A percentile compares a stretch with the other conserved stretches of the same genome.
These are phyloP conservation scores for Tricladium varicosporioides DNA, from an alignment of 2,329 filamentous ascomycete genomes.

Conservation along the genomic window DNA sequence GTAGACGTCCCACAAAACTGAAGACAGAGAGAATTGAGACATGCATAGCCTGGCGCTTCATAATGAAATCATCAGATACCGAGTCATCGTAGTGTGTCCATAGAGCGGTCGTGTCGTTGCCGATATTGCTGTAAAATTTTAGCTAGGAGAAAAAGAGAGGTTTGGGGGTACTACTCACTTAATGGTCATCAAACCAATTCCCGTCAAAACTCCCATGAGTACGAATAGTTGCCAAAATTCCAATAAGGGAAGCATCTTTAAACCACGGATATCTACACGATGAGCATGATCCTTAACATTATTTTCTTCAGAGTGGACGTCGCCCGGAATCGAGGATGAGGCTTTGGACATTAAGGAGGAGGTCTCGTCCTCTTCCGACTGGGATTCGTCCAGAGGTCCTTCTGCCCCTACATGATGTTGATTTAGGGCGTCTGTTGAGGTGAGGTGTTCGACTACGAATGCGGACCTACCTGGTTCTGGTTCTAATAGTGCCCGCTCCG, in stretches of 20 bases:
- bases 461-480: conserved; percentile 65
- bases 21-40: conserved; percentile 90
- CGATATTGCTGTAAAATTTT: conserved; percentile 71
- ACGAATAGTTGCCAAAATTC: conserved; percentile 92
- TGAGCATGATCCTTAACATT: conserved; percentile 69
- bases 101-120: conserved; percentile 80
- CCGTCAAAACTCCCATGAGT: conserved; percentile 86
- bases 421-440: conserved; percentile 31
- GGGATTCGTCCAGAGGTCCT: conserved; percentile 26
- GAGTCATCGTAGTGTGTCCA: conserved; percentile 83
- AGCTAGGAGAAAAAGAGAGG: not conserved
- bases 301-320: conserved; percentile 45
- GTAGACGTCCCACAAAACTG: conserved; percentile 79
- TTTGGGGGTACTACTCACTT: conserved; percentile 64
- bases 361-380: conserved; percentile 62
- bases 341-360: conserved; percentile 75
- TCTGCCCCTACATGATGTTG: conserved; percentile 29
- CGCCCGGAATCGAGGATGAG: conserved; percentile 42
- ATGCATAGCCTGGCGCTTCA: conserved; percentile 81
- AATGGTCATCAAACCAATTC: conserved; percentile 97
- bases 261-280: conserved; percentile 86
- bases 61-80: conserved; percentile 70
- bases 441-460: conserved; percentile 31
- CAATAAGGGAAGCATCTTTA: conserved; percentile 65
- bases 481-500: conserved; percentile 37